Evolutionary conservation across 2,329 filamentous ascomycete genomes (phyloP).

Genomic region (Pseudogymnoascus sp.): DNA sequence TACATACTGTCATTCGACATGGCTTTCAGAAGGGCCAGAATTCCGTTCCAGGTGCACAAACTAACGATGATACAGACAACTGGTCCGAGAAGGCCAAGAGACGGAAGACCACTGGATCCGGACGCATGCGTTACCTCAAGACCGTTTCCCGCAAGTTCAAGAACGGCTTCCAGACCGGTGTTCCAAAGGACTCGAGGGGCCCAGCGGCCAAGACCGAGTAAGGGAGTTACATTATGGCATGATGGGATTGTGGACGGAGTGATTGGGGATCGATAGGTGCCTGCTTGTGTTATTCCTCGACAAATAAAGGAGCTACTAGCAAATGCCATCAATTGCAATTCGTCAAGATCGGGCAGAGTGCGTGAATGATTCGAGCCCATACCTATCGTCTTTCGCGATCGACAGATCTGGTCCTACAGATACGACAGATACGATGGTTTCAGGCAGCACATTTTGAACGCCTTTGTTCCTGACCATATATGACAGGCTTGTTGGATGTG

Average conservation of each 20-base stretch:
- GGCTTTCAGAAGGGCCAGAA: slow-evolving; percentile 19
- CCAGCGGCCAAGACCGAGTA: slow-evolving; percentile 33
- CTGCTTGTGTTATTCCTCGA: slow-evolving; percentile 25
- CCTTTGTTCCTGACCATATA: not conserved
- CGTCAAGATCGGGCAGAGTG: slow-evolving; percentile 1
- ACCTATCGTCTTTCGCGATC: not conserved
- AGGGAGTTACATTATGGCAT: slow-evolving; percentile 31
- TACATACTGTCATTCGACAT: slow-evolving; percentile 28
- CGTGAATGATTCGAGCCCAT: slow-evolving; percentile 1
- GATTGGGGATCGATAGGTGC: slow-evolving; percentile 28
- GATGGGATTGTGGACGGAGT: slow-evolving; percentile 21
- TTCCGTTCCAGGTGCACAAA: slow-evolving; percentile 25
- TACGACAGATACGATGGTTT: not conserved
- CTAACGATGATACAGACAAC: slow-evolving; percentile 62
- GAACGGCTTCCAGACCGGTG: slow-evolving; percentile 93
- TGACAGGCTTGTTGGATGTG: not conserved
- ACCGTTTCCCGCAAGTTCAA: slow-evolving; percentile 85
- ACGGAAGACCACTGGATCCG: slow-evolving; percentile 97
- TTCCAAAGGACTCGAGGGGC: slow-evolving; percentile 75
- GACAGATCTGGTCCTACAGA: not conserved
- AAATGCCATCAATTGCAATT: slow-evolving; percentile 27
- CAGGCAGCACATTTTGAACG: not conserved
- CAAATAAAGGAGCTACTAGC: slow-evolving; percentile 25
- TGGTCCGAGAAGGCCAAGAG: slow-evolving; percentile 99
- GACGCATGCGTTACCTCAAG: slow-evolving; percentile 94